Conservation (phyloP, 225 moss, liverwort and hornwort genomes). For the Pseudisothecium myosuroides region DNA sequence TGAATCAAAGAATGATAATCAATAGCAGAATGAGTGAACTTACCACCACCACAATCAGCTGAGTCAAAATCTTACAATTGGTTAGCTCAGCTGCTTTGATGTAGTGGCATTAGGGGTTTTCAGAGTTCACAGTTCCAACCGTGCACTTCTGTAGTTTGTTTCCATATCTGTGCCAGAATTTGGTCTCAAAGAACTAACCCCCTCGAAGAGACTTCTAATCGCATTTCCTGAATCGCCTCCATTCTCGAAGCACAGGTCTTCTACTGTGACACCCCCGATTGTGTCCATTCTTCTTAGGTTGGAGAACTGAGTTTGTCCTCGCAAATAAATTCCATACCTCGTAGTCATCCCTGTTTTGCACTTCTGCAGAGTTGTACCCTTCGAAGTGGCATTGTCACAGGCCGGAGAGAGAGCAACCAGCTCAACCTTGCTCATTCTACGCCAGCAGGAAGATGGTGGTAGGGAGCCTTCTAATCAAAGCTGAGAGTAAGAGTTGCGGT, state of each 20-base stretch:
- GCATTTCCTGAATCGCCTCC: background rate
- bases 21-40: background rate
- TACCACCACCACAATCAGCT: background rate
- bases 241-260: background rate
- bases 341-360: background rate
- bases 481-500: conserved; percentile 3
- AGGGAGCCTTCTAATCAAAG: background rate
- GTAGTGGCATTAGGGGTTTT: background rate
- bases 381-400: background rate
- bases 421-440: background rate
- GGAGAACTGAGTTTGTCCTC: background rate
- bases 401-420: background rate
- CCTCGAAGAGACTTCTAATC: background rate
- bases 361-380: background rate
- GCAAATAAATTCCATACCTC: background rate
- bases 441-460: background rate
- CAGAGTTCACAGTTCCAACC: background rate
- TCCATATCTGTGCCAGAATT: background rate
- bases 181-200: background rate
- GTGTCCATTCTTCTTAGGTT: background rate
- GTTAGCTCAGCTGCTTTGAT: background rate
- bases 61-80: background rate
- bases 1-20: background rate
- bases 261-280: background rate
- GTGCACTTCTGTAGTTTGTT: background rate